These are phyloP conservation scores for Phallus indusiatus DNA, from an alignment of 768 basidiomycete genomes.

Conservation along the genomic window DNA sequence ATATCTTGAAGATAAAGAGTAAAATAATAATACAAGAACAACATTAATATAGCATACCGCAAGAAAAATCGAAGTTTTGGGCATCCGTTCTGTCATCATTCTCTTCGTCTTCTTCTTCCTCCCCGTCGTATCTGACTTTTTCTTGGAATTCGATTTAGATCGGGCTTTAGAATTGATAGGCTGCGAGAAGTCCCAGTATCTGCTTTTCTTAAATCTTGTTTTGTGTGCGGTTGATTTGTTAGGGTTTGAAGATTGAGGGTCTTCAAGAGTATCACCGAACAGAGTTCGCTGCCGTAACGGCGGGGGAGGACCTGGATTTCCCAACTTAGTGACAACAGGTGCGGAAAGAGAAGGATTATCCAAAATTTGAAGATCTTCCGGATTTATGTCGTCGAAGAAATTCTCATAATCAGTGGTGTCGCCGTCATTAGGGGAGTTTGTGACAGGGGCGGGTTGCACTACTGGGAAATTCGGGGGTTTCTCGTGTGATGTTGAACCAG, in stretches of 20 bases:
- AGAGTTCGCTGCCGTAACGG: constrained; percentile 13
- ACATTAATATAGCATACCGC: constrained; percentile 46
- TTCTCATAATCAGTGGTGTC: constrained; percentile 5
- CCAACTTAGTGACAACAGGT: not conserved
- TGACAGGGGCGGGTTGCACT: not conserved
- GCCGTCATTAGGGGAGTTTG: not conserved
- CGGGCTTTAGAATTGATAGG: constrained; percentile 57
- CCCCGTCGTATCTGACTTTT: too few species aligned
- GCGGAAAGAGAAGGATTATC: not conserved
- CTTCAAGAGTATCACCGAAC: constrained; percentile 8
- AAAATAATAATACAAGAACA: not conserved
- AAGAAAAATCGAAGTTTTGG: constrained; percentile 80
- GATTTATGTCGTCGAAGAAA: constrained; percentile 6
- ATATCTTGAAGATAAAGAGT: not conserved
- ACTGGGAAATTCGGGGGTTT: not conserved
- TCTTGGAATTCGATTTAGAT: constrained; percentile 44
- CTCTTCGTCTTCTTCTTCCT: constrained; percentile 35
- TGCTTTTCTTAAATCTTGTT: constrained; percentile 49
- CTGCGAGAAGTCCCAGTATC: constrained; percentile 85
- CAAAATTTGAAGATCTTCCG: not conserved
- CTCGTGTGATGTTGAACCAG: constrained; percentile 22
- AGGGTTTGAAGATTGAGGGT: not conserved
- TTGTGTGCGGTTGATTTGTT: constrained; percentile 27
- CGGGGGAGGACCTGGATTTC: constrained; percentile 23
- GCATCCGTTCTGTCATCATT: constrained; percentile 37